These are phyloP conservation scores for Nitzschia putrida DNA, from an alignment of 108 stramenopile species.

Conservation along the genomic window DNA sequence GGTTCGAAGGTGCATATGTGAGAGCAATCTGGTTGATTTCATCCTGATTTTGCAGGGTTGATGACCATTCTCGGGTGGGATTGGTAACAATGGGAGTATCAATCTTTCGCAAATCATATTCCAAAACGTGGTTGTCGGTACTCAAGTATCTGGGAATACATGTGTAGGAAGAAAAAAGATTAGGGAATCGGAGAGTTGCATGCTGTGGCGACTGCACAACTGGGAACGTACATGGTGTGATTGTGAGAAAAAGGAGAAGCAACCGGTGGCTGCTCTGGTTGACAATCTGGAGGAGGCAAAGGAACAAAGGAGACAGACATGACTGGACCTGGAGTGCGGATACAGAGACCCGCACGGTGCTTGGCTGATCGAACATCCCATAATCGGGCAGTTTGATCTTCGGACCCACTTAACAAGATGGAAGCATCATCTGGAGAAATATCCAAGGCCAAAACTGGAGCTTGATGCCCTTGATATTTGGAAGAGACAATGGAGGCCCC, in stretches of 20 bases:
- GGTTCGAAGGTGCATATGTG: slow-evolving; percentile 7
- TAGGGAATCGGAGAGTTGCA: neutral
- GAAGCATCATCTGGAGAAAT: slow-evolving; percentile 1
- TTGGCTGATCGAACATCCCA: slow-evolving; percentile 68
- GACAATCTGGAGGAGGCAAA: neutral
- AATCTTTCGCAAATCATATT: slow-evolving; percentile 51
- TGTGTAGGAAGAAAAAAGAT: neutral
- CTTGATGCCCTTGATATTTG: slow-evolving; percentile 23
- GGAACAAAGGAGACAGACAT: slow-evolving; percentile 69
- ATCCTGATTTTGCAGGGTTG: slow-evolving; percentile 41
- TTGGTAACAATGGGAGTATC: slow-evolving; percentile 34
- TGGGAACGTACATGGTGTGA: slow-evolving; percentile 29
- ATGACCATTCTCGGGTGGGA: slow-evolving; percentile 28
- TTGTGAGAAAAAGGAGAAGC: slow-evolving; percentile 23
- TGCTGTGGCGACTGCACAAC: neutral
- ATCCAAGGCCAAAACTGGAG: slow-evolving; percentile 22
- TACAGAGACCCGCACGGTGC: slow-evolving; percentile 52
- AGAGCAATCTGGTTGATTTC: slow-evolving; percentile 56
- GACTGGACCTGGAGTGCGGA: slow-evolving; percentile 48
- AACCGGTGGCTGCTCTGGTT: neutral
- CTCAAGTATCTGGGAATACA: slow-evolving; percentile 20
- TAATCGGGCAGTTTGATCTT: slow-evolving; percentile 77
- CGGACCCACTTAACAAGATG: slow-evolving; percentile 74
- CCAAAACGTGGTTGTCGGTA: slow-evolving; percentile 38
- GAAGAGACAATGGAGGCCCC: neutral